Conservation (phyloP, 176 grass and related monocot genomes). For the Calamus simplicifolius region DNA sequence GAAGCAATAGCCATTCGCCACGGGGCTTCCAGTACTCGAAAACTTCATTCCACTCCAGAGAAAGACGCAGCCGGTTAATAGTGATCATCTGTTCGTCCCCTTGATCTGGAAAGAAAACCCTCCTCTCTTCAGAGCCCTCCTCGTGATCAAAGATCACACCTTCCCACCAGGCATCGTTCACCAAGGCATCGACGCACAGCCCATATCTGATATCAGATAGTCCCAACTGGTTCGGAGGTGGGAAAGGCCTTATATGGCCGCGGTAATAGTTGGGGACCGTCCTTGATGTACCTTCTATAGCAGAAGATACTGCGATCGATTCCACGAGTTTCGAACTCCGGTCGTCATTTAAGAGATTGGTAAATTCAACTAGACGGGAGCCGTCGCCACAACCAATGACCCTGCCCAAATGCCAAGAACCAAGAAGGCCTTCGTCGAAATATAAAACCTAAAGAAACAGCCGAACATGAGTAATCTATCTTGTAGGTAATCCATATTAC, state of each 20-base stretch:
- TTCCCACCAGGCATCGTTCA: slow-evolving; percentile 66
- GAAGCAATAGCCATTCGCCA: slow-evolving; percentile 59
- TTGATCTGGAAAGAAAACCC: slow-evolving; percentile 64
- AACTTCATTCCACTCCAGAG: slow-evolving; percentile 67
- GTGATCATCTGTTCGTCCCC: slow-evolving; percentile 40
- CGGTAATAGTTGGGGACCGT: not conserved
- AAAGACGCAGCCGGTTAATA: slow-evolving; percentile 36
- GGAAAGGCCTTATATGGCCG: slow-evolving; percentile 26
- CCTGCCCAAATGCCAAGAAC: slow-evolving; percentile 27
- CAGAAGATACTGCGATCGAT: slow-evolving; percentile 12
- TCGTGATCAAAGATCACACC: slow-evolving; percentile 56
- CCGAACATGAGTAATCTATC: not conserved
- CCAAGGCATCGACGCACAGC: slow-evolving; percentile 51
- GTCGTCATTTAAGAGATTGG: slow-evolving; percentile 12
- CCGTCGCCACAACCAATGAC: slow-evolving; percentile 7
- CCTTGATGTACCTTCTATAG: slow-evolving; percentile 18
- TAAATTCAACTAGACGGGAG: slow-evolving; percentile 15
- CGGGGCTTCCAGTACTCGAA: slow-evolving; percentile 55
- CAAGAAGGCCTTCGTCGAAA: slow-evolving; percentile 15
- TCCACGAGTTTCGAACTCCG: slow-evolving; percentile 11
- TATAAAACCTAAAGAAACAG: slow-evolving; percentile 27
- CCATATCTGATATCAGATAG: slow-evolving; percentile 36
- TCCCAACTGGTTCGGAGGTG: slow-evolving; percentile 21
- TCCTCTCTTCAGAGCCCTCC: slow-evolving; percentile 35
- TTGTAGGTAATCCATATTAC: no score